Conservation (phyloP, 257 asterid species). For the Linaria vulgaris region DNA sequence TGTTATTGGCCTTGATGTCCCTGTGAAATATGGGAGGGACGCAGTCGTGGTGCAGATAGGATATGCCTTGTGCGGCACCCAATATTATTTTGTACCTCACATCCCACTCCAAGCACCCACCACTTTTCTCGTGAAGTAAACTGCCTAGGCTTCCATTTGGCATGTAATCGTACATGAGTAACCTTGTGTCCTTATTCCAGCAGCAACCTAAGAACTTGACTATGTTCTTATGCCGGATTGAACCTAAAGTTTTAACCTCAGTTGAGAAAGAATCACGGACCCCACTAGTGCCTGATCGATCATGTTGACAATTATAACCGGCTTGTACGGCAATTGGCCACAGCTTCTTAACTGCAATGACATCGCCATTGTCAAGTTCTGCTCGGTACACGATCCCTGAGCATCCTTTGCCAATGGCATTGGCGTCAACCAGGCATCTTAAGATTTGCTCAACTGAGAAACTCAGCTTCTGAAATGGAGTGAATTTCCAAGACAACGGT, state of each 20-base stretch:
- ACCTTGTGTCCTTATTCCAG: conserved; percentile 68
- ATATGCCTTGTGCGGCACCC: conserved; percentile 81
- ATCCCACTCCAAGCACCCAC: conserved; percentile 79
- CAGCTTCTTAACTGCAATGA: conserved; percentile 75
- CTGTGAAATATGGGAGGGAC: conserved; percentile 80
- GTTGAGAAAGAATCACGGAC: conserved; percentile 77
- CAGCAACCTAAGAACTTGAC: conserved; percentile 86
- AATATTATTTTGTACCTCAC: conserved; percentile 64
- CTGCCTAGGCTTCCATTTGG: conserved; percentile 87
- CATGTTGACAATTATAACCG: conserved; percentile 33
- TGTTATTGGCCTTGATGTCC: conserved; percentile 88
- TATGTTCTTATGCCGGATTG: conserved; percentile 79
- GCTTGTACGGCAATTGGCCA: conserved; percentile 54
- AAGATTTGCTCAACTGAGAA: conserved; percentile 58
- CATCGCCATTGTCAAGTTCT: conserved; percentile 53
- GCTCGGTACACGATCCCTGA: conserved; percentile 78
- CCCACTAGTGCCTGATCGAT: conserved; percentile 31
- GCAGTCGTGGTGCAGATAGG: conserved; percentile 86
- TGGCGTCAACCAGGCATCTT: conserved; percentile 58
- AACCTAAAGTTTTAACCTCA: conserved; percentile 76
- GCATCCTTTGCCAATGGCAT: conserved; percentile 80
- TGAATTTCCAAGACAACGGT: conserved; percentile 60
- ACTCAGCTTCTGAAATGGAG: conserved; percentile 70
- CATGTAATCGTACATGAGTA: conserved; percentile 89
- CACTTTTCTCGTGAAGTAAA: conserved; percentile 59